phyloP scores from a whole-genome alignment of 805 yeast species.

The Candida sphagnicola region DNA sequence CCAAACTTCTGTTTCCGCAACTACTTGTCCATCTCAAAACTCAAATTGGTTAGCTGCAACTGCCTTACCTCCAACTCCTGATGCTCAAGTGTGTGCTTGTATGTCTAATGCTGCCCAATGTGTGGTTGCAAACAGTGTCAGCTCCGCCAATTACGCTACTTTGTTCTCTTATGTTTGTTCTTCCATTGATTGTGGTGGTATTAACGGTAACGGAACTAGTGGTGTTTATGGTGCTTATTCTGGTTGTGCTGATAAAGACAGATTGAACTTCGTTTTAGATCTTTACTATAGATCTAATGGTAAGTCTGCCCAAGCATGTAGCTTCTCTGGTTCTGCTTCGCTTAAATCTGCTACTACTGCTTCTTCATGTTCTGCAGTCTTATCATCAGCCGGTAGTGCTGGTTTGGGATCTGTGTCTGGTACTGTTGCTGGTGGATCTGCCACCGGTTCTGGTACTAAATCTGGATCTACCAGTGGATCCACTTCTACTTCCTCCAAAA shows the following conservation, averaged over 20 bases:
- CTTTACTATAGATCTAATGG: constrained; percentile 32
- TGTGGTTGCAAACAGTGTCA: constrained; percentile 28
- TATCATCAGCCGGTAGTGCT: constrained; percentile 63
- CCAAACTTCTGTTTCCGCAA: constrained; percentile 22
- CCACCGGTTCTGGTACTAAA: constrained; percentile 18
- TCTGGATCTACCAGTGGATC: constrained; percentile 20
- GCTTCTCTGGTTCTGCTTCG: constrained; percentile 37
- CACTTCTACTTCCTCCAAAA: constrained; percentile 13
- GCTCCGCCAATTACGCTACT: constrained; percentile 27
- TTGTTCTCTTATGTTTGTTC: constrained; percentile 34
- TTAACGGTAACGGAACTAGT: constrained; percentile 32
- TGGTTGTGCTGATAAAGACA: constrained; percentile 30
- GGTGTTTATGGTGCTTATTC: constrained; percentile 43
- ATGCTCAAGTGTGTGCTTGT: constrained; percentile 33
- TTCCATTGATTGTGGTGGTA: constrained; percentile 32
- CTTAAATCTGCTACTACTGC: constrained; percentile 30
- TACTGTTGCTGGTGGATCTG: constrained; percentile 20
- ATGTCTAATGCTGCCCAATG: constrained; percentile 30
- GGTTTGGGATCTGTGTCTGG: constrained; percentile 59
- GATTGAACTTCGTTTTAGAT: constrained; percentile 37
- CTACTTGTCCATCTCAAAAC: constrained; percentile 33
- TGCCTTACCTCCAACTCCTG: constrained; percentile 43
- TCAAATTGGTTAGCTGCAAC: constrained; percentile 36
- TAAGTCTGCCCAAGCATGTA: constrained; percentile 27
- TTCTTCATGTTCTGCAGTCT: constrained; percentile 51